These are phyloP conservation scores for Penstemon barbatus DNA, from an alignment of 257 asterid genomes.

Conservation along the genomic window DNA sequence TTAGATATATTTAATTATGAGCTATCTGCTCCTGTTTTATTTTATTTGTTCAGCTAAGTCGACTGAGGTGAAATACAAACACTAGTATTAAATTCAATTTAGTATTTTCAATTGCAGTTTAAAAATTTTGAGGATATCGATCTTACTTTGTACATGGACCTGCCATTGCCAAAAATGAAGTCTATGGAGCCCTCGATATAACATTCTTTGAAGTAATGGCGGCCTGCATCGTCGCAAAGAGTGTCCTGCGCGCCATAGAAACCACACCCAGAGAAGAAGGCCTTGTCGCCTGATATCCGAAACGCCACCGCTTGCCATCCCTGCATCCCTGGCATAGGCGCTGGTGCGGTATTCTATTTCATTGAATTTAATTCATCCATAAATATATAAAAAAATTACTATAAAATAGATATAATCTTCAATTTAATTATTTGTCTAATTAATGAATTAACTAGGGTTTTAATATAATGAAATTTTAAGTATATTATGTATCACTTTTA, in stretches of 20 bases:
- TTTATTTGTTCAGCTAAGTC: too few relatives aligned
- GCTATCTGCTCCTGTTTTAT: too few relatives aligned
- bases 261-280: slow-evolving; percentile 83
- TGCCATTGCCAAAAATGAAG: slow-evolving; percentile 89
- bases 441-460: not conserved
- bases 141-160: slow-evolving; percentile 83
- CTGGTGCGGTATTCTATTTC: slow-evolving; percentile 80
- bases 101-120: too few relatives aligned
- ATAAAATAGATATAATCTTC: not conserved
- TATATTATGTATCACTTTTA: too few relatives aligned
- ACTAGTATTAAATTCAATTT: too few relatives aligned
- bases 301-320: slow-evolving; percentile 98
- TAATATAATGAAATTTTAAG: too few relatives aligned
- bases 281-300: slow-evolving; percentile 87
- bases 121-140: not conserved
- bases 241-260: slow-evolving; percentile 94
- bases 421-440: not conserved
- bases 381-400: not conserved
- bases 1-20: too few relatives aligned
- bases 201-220: slow-evolving; percentile 89
- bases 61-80: too few relatives aligned
- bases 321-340: slow-evolving; percentile 88
- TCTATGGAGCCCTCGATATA: slow-evolving; percentile 92
- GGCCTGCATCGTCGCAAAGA: slow-evolving; percentile 89
- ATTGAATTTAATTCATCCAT: not conserved